phyloP scores from a whole-genome alignment of 1,284 basidiomycete species.

The Fomitopsis pinicola region DNA sequence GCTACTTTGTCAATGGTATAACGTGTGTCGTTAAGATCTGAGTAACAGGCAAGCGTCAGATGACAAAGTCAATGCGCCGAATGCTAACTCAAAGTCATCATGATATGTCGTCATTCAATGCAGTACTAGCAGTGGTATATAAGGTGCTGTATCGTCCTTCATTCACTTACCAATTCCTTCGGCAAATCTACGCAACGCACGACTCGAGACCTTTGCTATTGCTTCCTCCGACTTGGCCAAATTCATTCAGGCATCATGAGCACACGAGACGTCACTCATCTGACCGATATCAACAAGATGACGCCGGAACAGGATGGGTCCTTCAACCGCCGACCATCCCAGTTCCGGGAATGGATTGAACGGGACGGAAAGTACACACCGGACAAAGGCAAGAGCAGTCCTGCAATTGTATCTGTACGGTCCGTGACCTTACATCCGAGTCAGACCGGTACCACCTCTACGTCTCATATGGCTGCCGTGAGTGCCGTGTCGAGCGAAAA shows the following conservation, averaged over 20 bases:
- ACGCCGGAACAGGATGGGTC: constrained; percentile 55
- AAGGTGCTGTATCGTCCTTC: background rate
- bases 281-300: constrained; percentile 61
- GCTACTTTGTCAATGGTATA: too few relatives aligned
- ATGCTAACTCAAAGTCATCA: background rate
- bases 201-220: background rate
- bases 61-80: too few relatives aligned
- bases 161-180: background rate
- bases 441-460: background rate
- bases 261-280: constrained; percentile 10
- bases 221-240: background rate
- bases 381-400: constrained; percentile 55
- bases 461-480: constrained; percentile 1
- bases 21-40: too few relatives aligned
- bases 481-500: background rate
- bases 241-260: constrained; percentile 6
- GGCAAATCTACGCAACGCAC: background rate
- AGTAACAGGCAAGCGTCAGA: too few relatives aligned
- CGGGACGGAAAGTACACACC: constrained; percentile 72
- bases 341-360: constrained; percentile 73
- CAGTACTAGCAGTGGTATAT: background rate
- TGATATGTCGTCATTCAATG: background rate
- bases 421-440: background rate
- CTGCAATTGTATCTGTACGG: too few relatives aligned
- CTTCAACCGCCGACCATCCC: constrained; percentile 71